Evolutionary conservation across 2,329 filamentous ascomycete species (phyloP).

Genomic region (Colletotrichum liaoningense): DNA sequence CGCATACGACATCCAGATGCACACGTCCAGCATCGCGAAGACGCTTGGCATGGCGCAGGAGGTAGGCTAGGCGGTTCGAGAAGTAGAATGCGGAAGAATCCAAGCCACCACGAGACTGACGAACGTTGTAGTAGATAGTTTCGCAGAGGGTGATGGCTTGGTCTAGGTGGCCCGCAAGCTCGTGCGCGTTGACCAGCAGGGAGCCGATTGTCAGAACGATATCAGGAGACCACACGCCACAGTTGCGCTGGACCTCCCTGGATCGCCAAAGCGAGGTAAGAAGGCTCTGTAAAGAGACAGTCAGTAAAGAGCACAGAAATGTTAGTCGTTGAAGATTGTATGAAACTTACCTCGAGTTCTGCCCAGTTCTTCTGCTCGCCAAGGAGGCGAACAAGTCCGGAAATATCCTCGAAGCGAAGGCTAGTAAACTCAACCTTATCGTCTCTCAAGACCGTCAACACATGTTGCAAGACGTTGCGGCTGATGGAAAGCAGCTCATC

Average conservation of each 20-base stretch:
- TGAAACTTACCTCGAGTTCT: conserved; percentile 50
- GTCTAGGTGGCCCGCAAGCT: conserved; percentile 41
- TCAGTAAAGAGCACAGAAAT: background rate
- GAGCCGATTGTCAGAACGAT: conserved; percentile 45
- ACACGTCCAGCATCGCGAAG: conserved; percentile 43
- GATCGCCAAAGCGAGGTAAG: conserved; percentile 47
- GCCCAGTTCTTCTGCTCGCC: conserved; percentile 59
- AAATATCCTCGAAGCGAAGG: conserved; percentile 56
- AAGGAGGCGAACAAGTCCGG: conserved; percentile 57
- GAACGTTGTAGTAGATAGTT: conserved; percentile 48
- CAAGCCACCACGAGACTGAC: conserved; percentile 45
- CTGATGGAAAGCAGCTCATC: conserved; percentile 35
- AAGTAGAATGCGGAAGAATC: conserved; percentile 43
- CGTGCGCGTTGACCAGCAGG: conserved; percentile 47
- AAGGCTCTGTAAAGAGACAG: conserved; percentile 32
- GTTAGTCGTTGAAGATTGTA: fast-evolving
- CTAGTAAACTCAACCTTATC: conserved; percentile 56
- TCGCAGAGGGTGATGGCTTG: conserved; percentile 45
- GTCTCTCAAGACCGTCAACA: conserved; percentile 54
- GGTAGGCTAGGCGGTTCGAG: conserved; percentile 43
- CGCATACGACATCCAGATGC: conserved; percentile 44
- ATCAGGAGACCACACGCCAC: conserved; percentile 40
- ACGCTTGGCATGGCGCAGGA: conserved; percentile 41
- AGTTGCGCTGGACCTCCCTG: conserved; percentile 46
- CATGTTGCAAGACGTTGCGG: conserved; percentile 34